Evolutionary conservation across 768 basidiomycete species (phyloP).

Genomic region (Suillus spraguei): DNA sequence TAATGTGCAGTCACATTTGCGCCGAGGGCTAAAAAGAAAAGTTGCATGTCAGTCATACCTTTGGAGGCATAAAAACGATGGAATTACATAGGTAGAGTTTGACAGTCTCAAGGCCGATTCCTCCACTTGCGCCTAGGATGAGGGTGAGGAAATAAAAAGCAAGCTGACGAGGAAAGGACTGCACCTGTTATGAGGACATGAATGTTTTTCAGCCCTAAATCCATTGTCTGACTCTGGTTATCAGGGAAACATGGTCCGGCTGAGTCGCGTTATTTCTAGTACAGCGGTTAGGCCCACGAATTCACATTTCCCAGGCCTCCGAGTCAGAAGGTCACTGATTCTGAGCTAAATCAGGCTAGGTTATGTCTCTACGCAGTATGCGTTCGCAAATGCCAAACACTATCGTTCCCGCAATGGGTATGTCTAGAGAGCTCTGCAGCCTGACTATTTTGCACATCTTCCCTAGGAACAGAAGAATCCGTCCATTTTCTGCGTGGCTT

Average conservation of each 20-base stretch:
- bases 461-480: conserved; percentile 43
- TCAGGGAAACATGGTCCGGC: not conserved
- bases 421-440: conserved; percentile 44
- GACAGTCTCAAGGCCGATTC: conserved; percentile 70
- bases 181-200: conserved; percentile 75
- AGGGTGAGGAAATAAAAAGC: not conserved
- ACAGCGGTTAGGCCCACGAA: not conserved
- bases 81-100: conserved; percentile 56
- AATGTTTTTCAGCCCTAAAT: conserved; percentile 59
- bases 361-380: not conserved
- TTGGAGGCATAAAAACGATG: not conserved
- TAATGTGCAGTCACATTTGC: conserved; percentile 76
- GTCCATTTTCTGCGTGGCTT: conserved; percentile 78
- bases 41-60: conserved; percentile 1
- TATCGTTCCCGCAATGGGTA: not conserved
- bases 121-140: conserved; percentile 66
- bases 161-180: not conserved
- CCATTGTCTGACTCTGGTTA: conserved; percentile 35
- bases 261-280: not conserved
- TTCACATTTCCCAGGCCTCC: not conserved
- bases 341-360: not conserved
- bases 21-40: conserved; percentile 54
- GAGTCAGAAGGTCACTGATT: not conserved
- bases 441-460: conserved; percentile 72
- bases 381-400: not conserved